Evolutionary conservation across 148 eudicot species (phyloP).

Genomic region (Beta vulgaris): DNA sequence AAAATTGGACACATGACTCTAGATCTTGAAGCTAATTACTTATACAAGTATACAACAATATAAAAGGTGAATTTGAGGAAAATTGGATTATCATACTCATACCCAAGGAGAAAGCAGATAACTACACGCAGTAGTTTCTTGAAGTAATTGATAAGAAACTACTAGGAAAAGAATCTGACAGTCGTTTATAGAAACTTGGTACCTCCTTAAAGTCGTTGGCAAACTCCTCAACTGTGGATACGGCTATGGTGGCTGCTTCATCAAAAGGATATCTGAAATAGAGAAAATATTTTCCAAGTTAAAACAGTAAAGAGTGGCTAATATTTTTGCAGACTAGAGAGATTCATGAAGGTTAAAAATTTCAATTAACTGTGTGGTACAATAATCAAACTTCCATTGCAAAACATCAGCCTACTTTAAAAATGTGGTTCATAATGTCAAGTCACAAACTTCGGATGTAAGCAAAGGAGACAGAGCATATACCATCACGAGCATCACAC

Average conservation of each 20-base stretch:
- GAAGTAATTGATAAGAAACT: background rate
- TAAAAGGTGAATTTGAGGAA: background rate
- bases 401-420: background rate
- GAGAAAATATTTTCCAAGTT: background rate
- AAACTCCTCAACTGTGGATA: slow-evolving; percentile 64
- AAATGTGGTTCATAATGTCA: background rate
- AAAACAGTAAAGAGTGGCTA: background rate
- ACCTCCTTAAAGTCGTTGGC: slow-evolving; percentile 70
- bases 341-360: background rate
- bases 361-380: background rate
- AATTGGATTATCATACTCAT: no score
- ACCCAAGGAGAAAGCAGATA: background rate
- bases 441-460: background rate
- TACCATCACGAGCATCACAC: background rate
- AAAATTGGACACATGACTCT: background rate
- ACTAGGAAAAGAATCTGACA: background rate
- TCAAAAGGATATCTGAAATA: slow-evolving; percentile 74
- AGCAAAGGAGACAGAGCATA: background rate
- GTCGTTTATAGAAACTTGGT: slow-evolving; percentile 14
- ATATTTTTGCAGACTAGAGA: background rate
- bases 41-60: background rate
- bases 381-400: background rate
- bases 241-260: slow-evolving; percentile 75
- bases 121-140: no score
- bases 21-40: background rate